Evolutionary conservation across 2,329 filamentous ascomycete genomes (phyloP).

Genomic region (Phaeophleospora eucalypticola): DNA sequence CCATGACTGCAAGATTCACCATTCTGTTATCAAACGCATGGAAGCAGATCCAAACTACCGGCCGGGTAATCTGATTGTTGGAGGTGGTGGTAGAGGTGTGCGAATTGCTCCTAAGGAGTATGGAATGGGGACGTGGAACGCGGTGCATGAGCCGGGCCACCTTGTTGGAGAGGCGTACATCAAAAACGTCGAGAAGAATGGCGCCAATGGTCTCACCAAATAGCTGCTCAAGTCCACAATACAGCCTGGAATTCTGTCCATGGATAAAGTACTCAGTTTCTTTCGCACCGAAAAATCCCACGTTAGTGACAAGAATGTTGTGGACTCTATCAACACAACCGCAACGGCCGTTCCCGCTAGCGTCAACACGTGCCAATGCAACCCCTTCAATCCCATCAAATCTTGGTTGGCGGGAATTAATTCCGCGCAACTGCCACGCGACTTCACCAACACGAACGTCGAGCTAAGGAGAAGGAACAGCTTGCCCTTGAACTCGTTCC

Average conservation of each 20-base stretch:
- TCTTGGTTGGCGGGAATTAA: too few relatives aligned
- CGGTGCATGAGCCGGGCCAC: constrained; percentile 2
- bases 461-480: not conserved
- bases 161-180: constrained; percentile 1
- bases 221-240: too few relatives aligned
- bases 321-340: too few relatives aligned
- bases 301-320: too few relatives aligned
- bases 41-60: constrained; percentile 59
- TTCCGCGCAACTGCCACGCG: not conserved
- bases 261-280: too few relatives aligned
- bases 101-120: constrained; percentile 56
- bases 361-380: too few relatives aligned
- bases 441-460: not conserved
- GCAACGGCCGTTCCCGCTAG: too few relatives aligned
- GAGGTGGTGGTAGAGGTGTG: constrained; percentile 69
- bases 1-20: constrained; percentile 64
- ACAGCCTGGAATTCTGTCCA: too few relatives aligned
- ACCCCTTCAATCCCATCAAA: too few relatives aligned
- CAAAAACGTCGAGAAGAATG: not conserved
- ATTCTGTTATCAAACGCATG: constrained; percentile 71
- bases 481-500: not conserved
- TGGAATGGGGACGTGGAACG: constrained; percentile 70
- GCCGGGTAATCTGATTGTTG: constrained; percentile 75
- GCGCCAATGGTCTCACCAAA: not conserved
- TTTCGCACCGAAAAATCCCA: too few relatives aligned